These are phyloP conservation scores for Mycena vitilis DNA, from an alignment of 768 basidiomycete species.

Conservation along the genomic window DNA sequence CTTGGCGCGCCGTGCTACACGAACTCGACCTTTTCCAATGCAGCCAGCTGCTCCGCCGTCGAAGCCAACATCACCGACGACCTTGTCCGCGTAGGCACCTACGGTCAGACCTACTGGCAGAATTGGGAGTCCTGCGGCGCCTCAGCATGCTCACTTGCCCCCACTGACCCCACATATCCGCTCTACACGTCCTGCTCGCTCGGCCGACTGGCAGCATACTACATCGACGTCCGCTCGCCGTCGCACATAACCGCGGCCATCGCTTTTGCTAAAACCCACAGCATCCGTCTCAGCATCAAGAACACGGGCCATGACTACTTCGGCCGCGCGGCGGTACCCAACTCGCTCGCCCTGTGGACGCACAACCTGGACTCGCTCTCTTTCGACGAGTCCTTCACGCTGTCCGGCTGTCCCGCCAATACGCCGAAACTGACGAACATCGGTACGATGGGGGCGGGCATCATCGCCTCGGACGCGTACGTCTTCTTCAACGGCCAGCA, in stretches of 20 bases:
- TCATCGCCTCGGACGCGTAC: conserved; percentile 26
- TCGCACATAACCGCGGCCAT: conserved; percentile 24
- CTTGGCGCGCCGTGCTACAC: conserved; percentile 24
- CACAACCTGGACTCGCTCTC: conserved; percentile 28
- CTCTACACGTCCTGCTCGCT: conserved; percentile 27
- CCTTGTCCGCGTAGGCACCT: conserved; percentile 22
- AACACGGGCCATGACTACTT: conserved; percentile 29
- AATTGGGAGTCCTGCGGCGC: conserved; percentile 28
- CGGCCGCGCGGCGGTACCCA: conserved; percentile 23
- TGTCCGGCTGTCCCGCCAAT: conserved; percentile 24
- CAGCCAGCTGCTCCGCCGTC: conserved; percentile 24
- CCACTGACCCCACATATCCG: conserved; percentile 25
- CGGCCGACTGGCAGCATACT: conserved; percentile 27
- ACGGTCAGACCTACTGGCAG: conserved; percentile 27
- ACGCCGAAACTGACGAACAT: conserved; percentile 21
- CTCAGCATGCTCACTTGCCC: conserved; percentile 26
- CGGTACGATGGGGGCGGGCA: conserved; percentile 26
- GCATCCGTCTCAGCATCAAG: conserved; percentile 25
- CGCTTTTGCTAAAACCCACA: conserved; percentile 21
- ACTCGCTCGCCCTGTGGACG: conserved; percentile 24
- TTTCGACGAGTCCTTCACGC: conserved; percentile 25
- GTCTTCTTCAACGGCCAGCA: conserved; percentile 29
- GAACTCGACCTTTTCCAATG: conserved; percentile 22
- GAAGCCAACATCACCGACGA: conserved; percentile 27
- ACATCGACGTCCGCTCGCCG: conserved; percentile 26